A percentile compares a stretch with the other conserved stretches of the same genome.
Evolutionary conservation across 352 stramenopile genomes (phyloP).

Genomic region (Globisporangium carolinianum): DNA sequence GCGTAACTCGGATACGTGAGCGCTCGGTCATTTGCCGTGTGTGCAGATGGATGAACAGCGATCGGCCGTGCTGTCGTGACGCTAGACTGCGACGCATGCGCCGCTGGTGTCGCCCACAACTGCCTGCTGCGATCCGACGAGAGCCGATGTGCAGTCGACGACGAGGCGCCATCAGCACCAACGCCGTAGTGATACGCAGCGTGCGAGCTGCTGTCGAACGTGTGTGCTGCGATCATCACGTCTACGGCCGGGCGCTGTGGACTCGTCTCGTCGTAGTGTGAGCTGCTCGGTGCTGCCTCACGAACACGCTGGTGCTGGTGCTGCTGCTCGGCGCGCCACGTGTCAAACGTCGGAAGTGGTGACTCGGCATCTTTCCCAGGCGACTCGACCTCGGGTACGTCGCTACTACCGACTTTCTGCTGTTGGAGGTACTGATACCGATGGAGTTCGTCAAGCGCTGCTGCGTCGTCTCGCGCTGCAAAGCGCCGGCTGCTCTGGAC

Average conservation of each 20-base stretch:
- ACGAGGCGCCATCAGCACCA: too few species aligned
- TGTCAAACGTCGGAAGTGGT: constrained; percentile 16
- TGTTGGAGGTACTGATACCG: constrained; percentile 4
- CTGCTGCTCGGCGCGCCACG: constrained; percentile 16
- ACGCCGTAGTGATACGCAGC: neutral
- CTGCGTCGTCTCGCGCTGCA: constrained; percentile 7
- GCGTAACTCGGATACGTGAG: neutral
- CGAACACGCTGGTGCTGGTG: neutral
- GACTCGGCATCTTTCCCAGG: constrained; percentile 6
- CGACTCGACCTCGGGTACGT: constrained; percentile 10
- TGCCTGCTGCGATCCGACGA: constrained; percentile 16
- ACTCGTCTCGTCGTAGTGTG: neutral
- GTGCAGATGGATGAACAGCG: neutral
- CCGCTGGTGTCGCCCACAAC: constrained; percentile 19
- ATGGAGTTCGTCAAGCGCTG: constrained; percentile 8
- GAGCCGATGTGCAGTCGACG: neutral
- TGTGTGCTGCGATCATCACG: constrained; percentile 8
- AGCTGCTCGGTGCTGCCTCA: neutral
- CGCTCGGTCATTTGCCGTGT: neutral
- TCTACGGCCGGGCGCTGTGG: constrained; percentile 5
- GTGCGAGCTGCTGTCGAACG: constrained; percentile 4
- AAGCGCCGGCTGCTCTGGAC: neutral
- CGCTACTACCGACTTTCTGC: constrained; percentile 1
- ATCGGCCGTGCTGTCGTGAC: neutral
- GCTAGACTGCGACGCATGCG: neutral